Evolutionary conservation across 2,329 filamentous ascomycete genomes (phyloP), one percentile per base, ranked within the genome.

Genomic region (Curvularia verruculosa): DNA sequence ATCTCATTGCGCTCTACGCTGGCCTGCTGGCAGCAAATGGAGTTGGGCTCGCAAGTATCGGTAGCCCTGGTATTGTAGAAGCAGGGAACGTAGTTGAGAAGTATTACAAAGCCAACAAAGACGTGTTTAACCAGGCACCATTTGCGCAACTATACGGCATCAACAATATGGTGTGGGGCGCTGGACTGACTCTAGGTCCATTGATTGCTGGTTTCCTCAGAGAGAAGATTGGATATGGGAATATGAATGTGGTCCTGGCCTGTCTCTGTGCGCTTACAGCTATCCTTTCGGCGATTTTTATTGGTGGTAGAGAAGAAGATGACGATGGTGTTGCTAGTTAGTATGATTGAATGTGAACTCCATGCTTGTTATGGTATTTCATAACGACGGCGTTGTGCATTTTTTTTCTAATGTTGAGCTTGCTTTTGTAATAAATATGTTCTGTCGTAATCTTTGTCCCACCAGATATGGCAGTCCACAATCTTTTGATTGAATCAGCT

Each of bases 121-220:
- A 79, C 0, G 76, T 84, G 49, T 88, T 87, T 61, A 43, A 84
- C 1, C 77, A 82, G 4, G 83, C 84, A 0, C 86, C 86, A 0
- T 88, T 88, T 66, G 86, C 86, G 1, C 87, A 89, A 71, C 77
- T 89, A 0, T 89, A 88, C 68, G 86, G 84, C 2, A 76, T 89
- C 56, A 87, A 85, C 64, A 85, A 82, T n/a, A 82, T 88, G 79
- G 80, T 85, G 0, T 89, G 87, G 70, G 84, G 82, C 57, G 74
- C 78, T 0, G 87, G 87, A 0, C 73, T 89, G 49, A 83, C 85
- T 0, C 51, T 87, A 5, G 87, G 87, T 0, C 87, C 87, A 0
- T 68, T 87, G 13, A 70, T 85, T 48, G 83, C 81, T 7, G 86
- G 86, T 28, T 12, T 21, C 7, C 63, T 87, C 61, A 83, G 80